Conservation (phyloP, 2,329 filamentous ascomycete species). For the Claviceps citrina region DNA sequence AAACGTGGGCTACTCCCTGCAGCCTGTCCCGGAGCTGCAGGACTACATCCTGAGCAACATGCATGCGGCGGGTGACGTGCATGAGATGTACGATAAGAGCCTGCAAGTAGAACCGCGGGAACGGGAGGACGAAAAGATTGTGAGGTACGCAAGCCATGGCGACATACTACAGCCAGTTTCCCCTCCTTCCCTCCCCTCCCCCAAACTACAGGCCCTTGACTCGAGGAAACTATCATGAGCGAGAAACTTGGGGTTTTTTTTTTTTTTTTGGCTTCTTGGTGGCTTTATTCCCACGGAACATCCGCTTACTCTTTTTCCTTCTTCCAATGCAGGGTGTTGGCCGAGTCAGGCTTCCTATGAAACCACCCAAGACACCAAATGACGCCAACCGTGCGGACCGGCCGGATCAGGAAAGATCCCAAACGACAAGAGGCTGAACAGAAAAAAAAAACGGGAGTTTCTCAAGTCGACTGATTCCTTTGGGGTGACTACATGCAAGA, state of each 20-base stretch:
- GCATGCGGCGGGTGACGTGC: slow-evolving; percentile 86
- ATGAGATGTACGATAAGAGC: slow-evolving; percentile 99
- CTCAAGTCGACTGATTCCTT: too few relatives aligned
- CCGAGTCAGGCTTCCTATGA: slow-evolving; percentile 47
- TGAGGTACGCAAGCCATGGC: slow-evolving; percentile 56
- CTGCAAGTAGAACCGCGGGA: slow-evolving; percentile 85
- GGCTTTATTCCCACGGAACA: too few relatives aligned
- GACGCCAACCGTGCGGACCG: neutral
- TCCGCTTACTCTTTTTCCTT: slow-evolving; percentile 4
- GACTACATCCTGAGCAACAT: slow-evolving; percentile 96
- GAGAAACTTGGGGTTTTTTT: too few relatives aligned
- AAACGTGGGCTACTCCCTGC: slow-evolving; percentile 86
- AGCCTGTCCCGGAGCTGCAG: slow-evolving; percentile 79
- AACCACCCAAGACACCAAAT: neutral
- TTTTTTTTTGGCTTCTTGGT: too few relatives aligned
- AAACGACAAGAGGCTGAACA: neutral
- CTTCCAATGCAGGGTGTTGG: slow-evolving; percentile 37
- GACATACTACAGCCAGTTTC: slow-evolving; percentile 14
- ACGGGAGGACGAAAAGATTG: slow-evolving; percentile 97
- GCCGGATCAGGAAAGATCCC: neutral
- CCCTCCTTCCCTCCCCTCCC: too few relatives aligned
- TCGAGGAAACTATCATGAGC: too few relatives aligned
- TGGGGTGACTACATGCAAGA: too few relatives aligned
- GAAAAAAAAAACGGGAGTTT: too few relatives aligned
- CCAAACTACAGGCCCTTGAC: too few relatives aligned